These are phyloP conservation scores for Aspergillus ochraceus DNA, from an alignment of 2,329 filamentous ascomycete genomes.

Conservation along the genomic window DNA sequence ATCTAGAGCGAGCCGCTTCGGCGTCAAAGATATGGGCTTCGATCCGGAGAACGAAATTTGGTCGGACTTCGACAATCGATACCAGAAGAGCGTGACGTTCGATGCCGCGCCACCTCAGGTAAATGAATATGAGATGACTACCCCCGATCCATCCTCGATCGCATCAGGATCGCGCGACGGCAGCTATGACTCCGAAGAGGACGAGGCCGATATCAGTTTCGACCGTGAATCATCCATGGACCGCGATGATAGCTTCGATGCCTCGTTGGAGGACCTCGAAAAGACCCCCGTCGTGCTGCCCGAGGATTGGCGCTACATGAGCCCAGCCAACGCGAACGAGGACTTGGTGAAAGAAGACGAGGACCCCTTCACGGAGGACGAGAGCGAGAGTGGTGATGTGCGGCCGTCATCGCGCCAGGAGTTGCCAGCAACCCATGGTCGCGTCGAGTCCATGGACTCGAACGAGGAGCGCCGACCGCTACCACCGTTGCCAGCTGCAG, in stretches of 20 bases:
- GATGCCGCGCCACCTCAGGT: constrained; percentile 89
- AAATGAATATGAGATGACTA: constrained; percentile 98
- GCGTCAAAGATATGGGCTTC: constrained; percentile 60
- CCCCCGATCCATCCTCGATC: constrained; percentile 89
- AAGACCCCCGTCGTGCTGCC: constrained; percentile 98
- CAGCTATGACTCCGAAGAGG: constrained; percentile 82
- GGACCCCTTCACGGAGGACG: constrained; percentile 66
- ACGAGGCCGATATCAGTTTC: constrained; percentile 64
- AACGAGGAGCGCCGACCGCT: constrained; percentile 81
- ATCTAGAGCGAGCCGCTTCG: constrained; percentile 62
- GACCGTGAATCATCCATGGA: constrained; percentile 59
- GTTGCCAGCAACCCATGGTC: constrained; percentile 46
- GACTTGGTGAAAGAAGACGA: constrained; percentile 57
- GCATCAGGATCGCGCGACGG: constrained; percentile 88
- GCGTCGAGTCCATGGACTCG: constrained; percentile 72
- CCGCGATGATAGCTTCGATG: constrained; percentile 89
- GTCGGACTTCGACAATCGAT: constrained; percentile 72
- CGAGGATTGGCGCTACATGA: constrained; percentile 88
- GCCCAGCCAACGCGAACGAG: constrained; percentile 60
- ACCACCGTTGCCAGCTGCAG: constrained; percentile 71
- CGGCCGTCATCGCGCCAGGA: constrained; percentile 49
- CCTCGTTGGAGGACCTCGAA: constrained; percentile 89
- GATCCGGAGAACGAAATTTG: constrained; percentile 69
- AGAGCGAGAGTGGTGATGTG: constrained; percentile 64
- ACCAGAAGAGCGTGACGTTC: constrained; percentile 96